phyloP scores from a whole-genome alignment of 805 yeast genomes.

The Metschnikowia drakensbergensis region DNA sequence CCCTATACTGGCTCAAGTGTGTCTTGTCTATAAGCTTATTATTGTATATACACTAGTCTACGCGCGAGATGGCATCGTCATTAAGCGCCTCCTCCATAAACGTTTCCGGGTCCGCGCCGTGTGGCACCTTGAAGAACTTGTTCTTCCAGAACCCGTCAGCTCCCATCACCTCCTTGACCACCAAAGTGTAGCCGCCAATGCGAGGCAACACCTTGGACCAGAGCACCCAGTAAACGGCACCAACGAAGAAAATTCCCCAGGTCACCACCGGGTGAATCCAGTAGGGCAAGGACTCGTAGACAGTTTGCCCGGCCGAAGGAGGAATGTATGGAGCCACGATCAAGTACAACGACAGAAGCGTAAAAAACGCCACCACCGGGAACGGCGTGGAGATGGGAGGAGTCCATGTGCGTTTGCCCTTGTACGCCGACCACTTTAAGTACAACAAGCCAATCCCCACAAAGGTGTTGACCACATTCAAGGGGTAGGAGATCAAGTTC shows the following conservation, averaged over 20 bases:
- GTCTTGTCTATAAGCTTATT: too few relatives aligned
- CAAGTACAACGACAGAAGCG: slow-evolving; percentile 61
- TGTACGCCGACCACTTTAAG: slow-evolving; percentile 48
- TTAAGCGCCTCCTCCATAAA: slow-evolving; percentile 17
- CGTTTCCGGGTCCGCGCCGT: slow-evolving; percentile 14
- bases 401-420: slow-evolving; percentile 56
- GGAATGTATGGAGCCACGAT: slow-evolving; percentile 78
- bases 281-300: slow-evolving; percentile 69
- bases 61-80: slow-evolving; percentile 12
- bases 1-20: too few relatives aligned
- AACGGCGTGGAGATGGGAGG: slow-evolving; percentile 68
- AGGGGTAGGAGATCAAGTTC: slow-evolving; percentile 77
- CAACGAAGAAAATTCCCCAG: slow-evolving; percentile 67
- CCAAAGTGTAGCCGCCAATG: slow-evolving; percentile 49
- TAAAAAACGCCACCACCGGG: slow-evolving; percentile 61
- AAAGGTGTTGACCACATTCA: slow-evolving; percentile 66
- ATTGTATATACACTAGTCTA: background rate
- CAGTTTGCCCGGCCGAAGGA: slow-evolving; percentile 61
- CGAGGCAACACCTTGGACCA: slow-evolving; percentile 60
- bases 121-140: slow-evolving; percentile 42
- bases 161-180: slow-evolving; percentile 52
- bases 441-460: slow-evolving; percentile 62
- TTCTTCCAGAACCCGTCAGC: slow-evolving; percentile 73
- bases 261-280: slow-evolving; percentile 81
- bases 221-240: slow-evolving; percentile 61